A percentile compares a stretch with the other conserved stretches of the same genome.
phyloP scores from a whole-genome alignment of 2,329 filamentous ascomycete genomes.

The Calonectria pseudoreteaudii region DNA sequence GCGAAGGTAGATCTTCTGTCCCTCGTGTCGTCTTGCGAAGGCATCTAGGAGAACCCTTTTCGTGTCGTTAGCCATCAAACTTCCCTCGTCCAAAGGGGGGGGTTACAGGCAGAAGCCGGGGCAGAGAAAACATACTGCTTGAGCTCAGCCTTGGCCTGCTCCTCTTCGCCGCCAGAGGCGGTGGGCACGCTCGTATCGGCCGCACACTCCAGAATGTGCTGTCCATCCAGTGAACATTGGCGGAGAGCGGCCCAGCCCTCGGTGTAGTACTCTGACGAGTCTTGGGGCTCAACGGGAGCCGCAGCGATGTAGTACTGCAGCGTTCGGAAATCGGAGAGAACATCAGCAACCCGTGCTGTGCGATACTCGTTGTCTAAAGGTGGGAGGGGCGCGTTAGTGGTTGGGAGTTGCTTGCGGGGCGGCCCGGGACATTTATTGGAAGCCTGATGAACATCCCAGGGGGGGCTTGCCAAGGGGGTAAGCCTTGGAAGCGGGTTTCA shows the following conservation, averaged over 20 bases:
- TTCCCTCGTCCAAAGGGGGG: neutral
- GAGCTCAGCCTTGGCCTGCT: constrained; percentile 72
- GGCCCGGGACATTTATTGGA: neutral
- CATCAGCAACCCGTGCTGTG: constrained; percentile 69
- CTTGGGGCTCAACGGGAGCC: constrained; percentile 64
- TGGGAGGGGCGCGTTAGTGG: constrained; percentile 34
- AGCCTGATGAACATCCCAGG: constrained; percentile 16
- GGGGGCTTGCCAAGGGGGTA: constrained; percentile 3
- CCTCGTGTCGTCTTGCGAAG: constrained; percentile 71
- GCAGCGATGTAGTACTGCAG: constrained; percentile 73
- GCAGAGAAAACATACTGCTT: constrained; percentile 64
- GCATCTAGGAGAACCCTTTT: constrained; percentile 69
- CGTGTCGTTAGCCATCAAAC: constrained; percentile 15
- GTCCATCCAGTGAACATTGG: constrained; percentile 72
- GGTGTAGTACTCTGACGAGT: constrained; percentile 71
- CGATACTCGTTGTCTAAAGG: constrained; percentile 70
- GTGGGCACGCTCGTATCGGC: constrained; percentile 71
- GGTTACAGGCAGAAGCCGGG: neutral
- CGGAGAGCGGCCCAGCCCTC: constrained; percentile 72
- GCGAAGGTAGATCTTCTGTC: constrained; percentile 72
- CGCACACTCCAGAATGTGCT: constrained; percentile 73
- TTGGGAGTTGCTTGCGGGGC: constrained; percentile 21
- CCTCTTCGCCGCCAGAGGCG: constrained; percentile 64
- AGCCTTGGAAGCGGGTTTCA: constrained; percentile 16
- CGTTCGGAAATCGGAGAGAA: constrained; percentile 71